Evolutionary conservation across 768 basidiomycete species (phyloP), one percentile per base, ranked within the genome.

Genomic region (Suillus decipiens): DNA sequence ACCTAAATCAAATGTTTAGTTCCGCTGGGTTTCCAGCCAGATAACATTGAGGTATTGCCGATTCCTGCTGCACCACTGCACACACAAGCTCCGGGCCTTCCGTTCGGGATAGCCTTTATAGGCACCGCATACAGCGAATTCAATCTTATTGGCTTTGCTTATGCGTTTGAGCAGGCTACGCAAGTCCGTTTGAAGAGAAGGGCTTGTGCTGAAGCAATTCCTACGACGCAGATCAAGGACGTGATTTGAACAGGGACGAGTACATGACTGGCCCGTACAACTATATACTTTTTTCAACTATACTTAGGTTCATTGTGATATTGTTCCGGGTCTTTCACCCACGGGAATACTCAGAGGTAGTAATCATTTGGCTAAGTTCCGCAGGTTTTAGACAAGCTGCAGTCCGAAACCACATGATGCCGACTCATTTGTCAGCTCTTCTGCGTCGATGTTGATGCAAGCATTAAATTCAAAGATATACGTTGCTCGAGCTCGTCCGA

Each of bases 121-220:
- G 86, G 86, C 0, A 85, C 86, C 1, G 84, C 83, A 15, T 89
- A 84, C 70, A 83, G 83, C 48, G 88, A 88, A 61, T 83, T 81
- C 68, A 72, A 80, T 22, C 77, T 89, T 51, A 80, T 89, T 62
- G 77, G 82, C 0, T 81, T 85, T 63, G 89, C 79, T 3, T 89
- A 81, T 72, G 87, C 87, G 1, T 89, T 86, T 65, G 88, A 90
- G 69, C 88, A 89, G 70, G 80, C 81, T 61, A 89, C 88, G 8
- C 77, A 83, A 59, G 81, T 80, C 15, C 72, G 87, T 19, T 68
- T 86, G 61, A 70, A 72, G 57, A 77, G 81, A 64, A 80, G 69
- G 68, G 86, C 86, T 11, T 84, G 79, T 68, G 66, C 77, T 8
- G 84, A 69, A 14, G 87, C 87, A 22, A 82, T 83, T 51, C 87